Evolutionary conservation across 2,329 filamentous ascomycete species (phyloP).

Genomic region (Calonectria pauciramosa): DNA sequence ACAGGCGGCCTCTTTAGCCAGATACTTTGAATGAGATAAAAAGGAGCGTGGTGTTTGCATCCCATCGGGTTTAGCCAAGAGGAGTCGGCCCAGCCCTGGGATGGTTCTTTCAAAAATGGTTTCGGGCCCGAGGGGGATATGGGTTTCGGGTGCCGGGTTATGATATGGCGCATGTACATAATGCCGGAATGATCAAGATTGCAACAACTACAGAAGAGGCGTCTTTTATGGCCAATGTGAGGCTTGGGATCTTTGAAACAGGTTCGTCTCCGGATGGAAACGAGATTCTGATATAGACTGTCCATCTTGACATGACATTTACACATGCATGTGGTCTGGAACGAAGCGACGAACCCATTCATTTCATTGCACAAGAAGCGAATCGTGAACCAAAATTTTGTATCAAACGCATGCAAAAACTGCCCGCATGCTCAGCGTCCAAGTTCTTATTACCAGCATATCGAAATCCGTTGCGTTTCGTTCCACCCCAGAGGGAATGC

Average conservation of each 20-base stretch:
- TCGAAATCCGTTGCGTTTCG: slow-evolving; percentile 23
- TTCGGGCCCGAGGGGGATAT: slow-evolving; percentile 30
- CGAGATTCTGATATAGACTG: background rate
- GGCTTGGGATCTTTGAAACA: background rate
- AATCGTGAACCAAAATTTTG: background rate
- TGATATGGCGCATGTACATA: slow-evolving; percentile 47
- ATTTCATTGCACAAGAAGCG: background rate
- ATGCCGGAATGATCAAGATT: slow-evolving; percentile 46
- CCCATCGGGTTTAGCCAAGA: slow-evolving; percentile 36
- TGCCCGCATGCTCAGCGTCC: slow-evolving; percentile 32
- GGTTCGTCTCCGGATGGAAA: background rate
- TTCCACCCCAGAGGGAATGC: slow-evolving; percentile 15
- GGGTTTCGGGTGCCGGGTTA: slow-evolving; percentile 39
- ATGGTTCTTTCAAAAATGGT: slow-evolving; percentile 41
- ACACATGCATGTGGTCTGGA: background rate
- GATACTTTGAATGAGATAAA: slow-evolving; percentile 26
- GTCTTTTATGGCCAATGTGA: slow-evolving; percentile 16
- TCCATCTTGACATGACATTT: background rate
- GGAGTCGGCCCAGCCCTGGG: slow-evolving; percentile 29
- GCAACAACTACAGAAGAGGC: slow-evolving; percentile 6
- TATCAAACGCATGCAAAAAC: slow-evolving; percentile 33
- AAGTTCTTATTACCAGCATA: slow-evolving; percentile 39
- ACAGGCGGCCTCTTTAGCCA: slow-evolving; percentile 16
- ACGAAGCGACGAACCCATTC: background rate
- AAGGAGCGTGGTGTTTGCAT: slow-evolving; percentile 36